These are phyloP conservation scores for Septoria linicola DNA, from an alignment of 2,329 filamentous ascomycete genomes.

Conservation along the genomic window DNA sequence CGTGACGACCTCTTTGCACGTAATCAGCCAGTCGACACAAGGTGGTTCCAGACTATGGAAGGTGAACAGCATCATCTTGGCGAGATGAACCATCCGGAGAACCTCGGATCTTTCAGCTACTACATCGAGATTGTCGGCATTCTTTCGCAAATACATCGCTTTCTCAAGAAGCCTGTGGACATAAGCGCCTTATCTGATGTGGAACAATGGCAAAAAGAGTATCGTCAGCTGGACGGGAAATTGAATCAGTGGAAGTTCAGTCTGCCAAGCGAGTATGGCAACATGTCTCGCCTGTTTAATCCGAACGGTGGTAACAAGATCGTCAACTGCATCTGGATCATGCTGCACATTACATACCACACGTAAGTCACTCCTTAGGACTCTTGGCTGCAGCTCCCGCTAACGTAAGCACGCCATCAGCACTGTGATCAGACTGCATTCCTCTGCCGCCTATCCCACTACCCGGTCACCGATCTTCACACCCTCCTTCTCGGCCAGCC, in stretches of 20 bases:
- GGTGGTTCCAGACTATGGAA: slow-evolving; percentile 70
- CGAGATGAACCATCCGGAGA: slow-evolving; percentile 66
- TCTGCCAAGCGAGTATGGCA: slow-evolving; percentile 78
- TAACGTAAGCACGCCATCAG: slow-evolving; percentile 40
- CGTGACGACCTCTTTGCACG: slow-evolving; percentile 82
- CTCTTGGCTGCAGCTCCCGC: slow-evolving; percentile 15
- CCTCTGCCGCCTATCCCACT: slow-evolving; percentile 87
- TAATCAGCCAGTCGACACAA: slow-evolving; percentile 79
- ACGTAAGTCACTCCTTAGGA: slow-evolving; percentile 54
- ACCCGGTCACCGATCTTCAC: slow-evolving; percentile 86
- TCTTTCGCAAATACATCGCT: slow-evolving; percentile 81
- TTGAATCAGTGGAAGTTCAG: slow-evolving; percentile 81
- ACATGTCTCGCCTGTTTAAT: slow-evolving; percentile 75
- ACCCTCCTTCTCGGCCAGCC: slow-evolving; percentile 79
- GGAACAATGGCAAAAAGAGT: slow-evolving; percentile 83
- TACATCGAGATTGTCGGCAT: slow-evolving; percentile 89
- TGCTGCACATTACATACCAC: slow-evolving; percentile 87
- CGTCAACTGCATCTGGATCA: slow-evolving; percentile 80
- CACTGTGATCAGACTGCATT: slow-evolving; percentile 84
- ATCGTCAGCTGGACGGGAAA: slow-evolving; percentile 78
- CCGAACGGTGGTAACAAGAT: slow-evolving; percentile 60
- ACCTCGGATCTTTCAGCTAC: slow-evolving; percentile 82
- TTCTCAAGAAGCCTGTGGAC: slow-evolving; percentile 84
- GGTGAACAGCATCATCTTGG: slow-evolving; percentile 46
- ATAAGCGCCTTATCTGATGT: slow-evolving; percentile 82